Base-by-base conservation (phyloP, 2,329 filamentous ascomycete genomes). In the Trichoderma afroharzianum region DNA sequence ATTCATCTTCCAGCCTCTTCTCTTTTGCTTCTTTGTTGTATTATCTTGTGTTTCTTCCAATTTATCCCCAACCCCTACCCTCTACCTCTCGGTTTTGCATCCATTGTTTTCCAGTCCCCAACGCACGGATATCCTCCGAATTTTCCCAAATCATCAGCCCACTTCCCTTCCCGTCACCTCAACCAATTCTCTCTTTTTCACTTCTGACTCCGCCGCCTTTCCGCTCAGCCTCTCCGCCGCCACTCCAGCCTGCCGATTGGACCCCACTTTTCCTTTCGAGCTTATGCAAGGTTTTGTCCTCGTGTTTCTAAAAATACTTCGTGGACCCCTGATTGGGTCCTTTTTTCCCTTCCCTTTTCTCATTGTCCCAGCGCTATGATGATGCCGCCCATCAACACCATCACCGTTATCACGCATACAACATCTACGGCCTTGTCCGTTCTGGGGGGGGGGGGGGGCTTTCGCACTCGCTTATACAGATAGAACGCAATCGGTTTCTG, bases 211-310 rank as follows among this genome's bases (percentile, higher is more conserved):
- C 64, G 64, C 64, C 53, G 57, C 66, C 55, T 47, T 33, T 59
- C 50, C 55, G 55, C 66, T 68, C 66, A 68, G 66, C 66, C 66
- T 68, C 66, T 68, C 66, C 55, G 66, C 55, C 66, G 66, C 64
- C 64, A 30, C 55, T 59, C n/a, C 24, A 47, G n/a, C 18, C 36
- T 58, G n/a, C 66, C 66, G 55, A 61, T 61, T 68, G 55, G 66
- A 32, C 26, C 21, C 62, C 62, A 26, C 55, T 36, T 59, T 59
- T 14, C 11, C 11, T 32, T 21, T 4, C 32, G n/a, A 18, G 18
- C 50, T 59, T 32, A 39, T 61, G 55, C 66, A 68, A 24, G 64
- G 36, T 21, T 9, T 43, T 61, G 7, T 61, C 28, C 8, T 47
- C 12, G 53, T n/a, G 36, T 43, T 68, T 68, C 66, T 68, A 68